These are phyloP conservation scores for Bondarzewia mesenterica DNA, from an alignment of 1,284 basidiomycete genomes.

Conservation along the genomic window DNA sequence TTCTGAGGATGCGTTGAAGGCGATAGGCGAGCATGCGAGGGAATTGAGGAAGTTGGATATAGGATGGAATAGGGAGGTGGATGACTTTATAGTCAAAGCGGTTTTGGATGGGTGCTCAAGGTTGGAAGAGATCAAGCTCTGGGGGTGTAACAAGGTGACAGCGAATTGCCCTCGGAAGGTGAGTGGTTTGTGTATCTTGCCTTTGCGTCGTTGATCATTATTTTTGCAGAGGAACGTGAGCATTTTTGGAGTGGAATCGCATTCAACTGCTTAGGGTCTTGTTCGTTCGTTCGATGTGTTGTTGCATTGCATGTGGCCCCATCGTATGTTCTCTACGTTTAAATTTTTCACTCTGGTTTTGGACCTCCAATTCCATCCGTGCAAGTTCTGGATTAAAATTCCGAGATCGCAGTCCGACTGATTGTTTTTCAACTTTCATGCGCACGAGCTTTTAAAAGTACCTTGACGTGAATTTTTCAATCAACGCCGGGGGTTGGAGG, in stretches of 20 bases:
- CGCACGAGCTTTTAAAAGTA: too few species aligned
- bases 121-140: slow-evolving; percentile 55
- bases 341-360: too few species aligned
- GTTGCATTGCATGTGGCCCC: background rate
- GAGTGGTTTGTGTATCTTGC: slow-evolving; percentile 8
- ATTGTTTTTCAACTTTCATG: too few species aligned
- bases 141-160: slow-evolving; percentile 65
- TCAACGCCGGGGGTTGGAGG: too few species aligned
- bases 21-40: slow-evolving; percentile 39
- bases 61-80: slow-evolving; percentile 81
- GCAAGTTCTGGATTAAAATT: too few species aligned
- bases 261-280: background rate
- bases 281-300: background rate
- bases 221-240: slow-evolving; percentile 32
- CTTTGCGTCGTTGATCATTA: slow-evolving; percentile 5
- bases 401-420: too few species aligned
- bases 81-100: slow-evolving; percentile 76
- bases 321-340: too few species aligned
- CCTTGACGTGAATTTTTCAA: too few species aligned
- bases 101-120: slow-evolving; percentile 51
- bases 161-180: slow-evolving; percentile 49
- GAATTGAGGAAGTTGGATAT: slow-evolving; percentile 66
- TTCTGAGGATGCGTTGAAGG: slow-evolving; percentile 45
- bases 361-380: too few species aligned
- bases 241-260: slow-evolving; percentile 36